phyloP scores from a whole-genome alignment of 768 basidiomycete species.

The Suillus americanus region DNA sequence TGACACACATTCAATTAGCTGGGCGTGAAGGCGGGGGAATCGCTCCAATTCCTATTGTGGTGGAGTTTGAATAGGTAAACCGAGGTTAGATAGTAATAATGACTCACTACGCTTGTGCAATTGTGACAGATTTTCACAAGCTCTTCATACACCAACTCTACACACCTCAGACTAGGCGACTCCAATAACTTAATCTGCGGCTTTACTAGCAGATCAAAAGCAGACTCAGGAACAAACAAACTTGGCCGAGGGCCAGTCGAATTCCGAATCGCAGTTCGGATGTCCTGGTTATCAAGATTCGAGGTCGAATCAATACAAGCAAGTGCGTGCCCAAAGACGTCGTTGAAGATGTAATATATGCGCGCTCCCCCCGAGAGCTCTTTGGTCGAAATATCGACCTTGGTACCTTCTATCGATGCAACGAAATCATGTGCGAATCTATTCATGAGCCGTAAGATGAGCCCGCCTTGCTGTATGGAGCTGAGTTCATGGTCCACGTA shows the following conservation, averaged over 20 bases:
- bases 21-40: constrained; percentile 91
- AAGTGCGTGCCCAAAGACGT: constrained; percentile 92
- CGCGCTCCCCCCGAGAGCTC: constrained; percentile 97
- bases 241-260: constrained; percentile 97
- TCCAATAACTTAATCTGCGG: constrained; percentile 97
- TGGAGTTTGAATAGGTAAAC: neutral
- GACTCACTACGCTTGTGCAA: constrained; percentile 81
- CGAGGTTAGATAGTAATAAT: neutral
- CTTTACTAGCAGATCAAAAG: constrained; percentile 95
- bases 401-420: constrained; percentile 95
- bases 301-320: constrained; percentile 86
- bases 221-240: constrained; percentile 94
- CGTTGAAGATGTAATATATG: constrained; percentile 99
- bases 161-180: constrained; percentile 91
- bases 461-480: constrained; percentile 65
- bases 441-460: constrained; percentile 96
- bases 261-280: constrained; percentile 96
- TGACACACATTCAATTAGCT: constrained; percentile 95
- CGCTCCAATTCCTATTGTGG: constrained; percentile 81
- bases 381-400: constrained; percentile 94
- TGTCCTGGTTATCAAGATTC: constrained; percentile 91
- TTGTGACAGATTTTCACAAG: constrained; percentile 99
- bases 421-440: constrained; percentile 97
- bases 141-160: constrained; percentile 98
- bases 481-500: constrained; percentile 12